Percentiles rank a stretch among this genome's conserved stretches.
phyloP scores from a whole-genome alignment of 768 basidiomycete species.

The Lentinula lateritia region DNA sequence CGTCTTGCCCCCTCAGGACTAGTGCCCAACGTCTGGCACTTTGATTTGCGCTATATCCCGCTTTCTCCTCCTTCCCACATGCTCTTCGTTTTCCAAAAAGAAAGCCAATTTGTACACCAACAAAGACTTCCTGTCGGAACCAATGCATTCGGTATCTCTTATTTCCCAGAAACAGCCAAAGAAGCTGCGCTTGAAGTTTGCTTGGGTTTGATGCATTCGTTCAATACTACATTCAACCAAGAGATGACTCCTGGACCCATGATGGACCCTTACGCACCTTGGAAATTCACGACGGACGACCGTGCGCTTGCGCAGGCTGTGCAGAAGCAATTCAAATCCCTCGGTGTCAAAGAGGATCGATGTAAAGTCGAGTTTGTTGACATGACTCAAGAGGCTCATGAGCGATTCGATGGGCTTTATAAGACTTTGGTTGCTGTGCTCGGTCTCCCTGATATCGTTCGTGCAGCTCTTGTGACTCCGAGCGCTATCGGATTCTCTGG shows the following conservation, averaged over 20 bases:
- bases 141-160: constrained; percentile 12
- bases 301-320: constrained; percentile 19
- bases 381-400: neutral
- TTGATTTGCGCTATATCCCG: constrained; percentile 28
- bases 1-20: constrained; percentile 13
- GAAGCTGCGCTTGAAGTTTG: constrained; percentile 25
- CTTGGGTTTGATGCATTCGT: constrained; percentile 22
- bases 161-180: constrained; percentile 25
- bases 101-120: constrained; percentile 17
- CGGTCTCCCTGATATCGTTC: neutral
- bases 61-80: constrained; percentile 26
- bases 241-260: constrained; percentile 1
- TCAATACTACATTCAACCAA: constrained; percentile 13
- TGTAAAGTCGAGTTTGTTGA: constrained; percentile 17
- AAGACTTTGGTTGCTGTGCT: neutral
- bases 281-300: constrained; percentile 22
- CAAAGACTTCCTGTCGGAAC: constrained; percentile 17
- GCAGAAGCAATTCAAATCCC: constrained; percentile 19
- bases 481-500: neutral
- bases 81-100: constrained; percentile 23
- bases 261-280: constrained; percentile 13
- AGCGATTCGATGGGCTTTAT: neutral
- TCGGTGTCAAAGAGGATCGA: constrained; percentile 19
- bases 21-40: constrained; percentile 26
- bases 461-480: neutral